A percentile compares a stretch with the other conserved stretches of the same genome.
Conservation (phyloP, 495 filamentous ascomycete species). For the Aspergillus indologenus region DNA sequence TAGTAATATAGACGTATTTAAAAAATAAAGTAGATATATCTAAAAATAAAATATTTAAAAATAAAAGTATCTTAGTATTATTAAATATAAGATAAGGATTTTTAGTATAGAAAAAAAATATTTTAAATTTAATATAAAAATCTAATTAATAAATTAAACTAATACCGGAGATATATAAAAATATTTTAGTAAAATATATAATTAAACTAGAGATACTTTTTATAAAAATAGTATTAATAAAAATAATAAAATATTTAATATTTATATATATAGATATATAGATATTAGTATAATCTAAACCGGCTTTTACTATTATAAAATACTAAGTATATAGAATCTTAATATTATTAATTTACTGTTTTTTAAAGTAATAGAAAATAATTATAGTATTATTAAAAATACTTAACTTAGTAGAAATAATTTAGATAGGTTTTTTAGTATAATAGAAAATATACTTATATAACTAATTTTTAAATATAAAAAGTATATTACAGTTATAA, state of each 20-base stretch:
- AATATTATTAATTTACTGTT: not conserved
- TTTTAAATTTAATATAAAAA: not conserved
- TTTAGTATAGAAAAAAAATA: not conserved
- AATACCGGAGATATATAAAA: not conserved
- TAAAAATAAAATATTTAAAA: too few relatives aligned
- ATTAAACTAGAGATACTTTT: not conserved
- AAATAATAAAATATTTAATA: not conserved
- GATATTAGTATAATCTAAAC: not conserved
- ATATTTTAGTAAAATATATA: not conserved
- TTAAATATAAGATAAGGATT: too few relatives aligned
- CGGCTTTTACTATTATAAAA: not conserved
- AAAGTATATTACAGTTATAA: not conserved
- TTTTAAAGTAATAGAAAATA: not conserved
- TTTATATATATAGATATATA: not conserved
- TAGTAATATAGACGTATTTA: not conserved
- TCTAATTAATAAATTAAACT: not conserved
- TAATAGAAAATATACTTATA: not conserved
- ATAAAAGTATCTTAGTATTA: too few relatives aligned
- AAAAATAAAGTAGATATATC: not conserved
- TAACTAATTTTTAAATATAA: not conserved
- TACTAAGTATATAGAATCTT: not conserved
- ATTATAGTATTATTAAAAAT: not conserved
- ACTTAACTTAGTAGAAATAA: not conserved
- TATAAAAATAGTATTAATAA: not conserved
- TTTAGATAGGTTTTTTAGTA: not conserved